Base-by-base conservation (phyloP, 805 yeast genomes). In the Barnettozyma siamensis region DNA sequence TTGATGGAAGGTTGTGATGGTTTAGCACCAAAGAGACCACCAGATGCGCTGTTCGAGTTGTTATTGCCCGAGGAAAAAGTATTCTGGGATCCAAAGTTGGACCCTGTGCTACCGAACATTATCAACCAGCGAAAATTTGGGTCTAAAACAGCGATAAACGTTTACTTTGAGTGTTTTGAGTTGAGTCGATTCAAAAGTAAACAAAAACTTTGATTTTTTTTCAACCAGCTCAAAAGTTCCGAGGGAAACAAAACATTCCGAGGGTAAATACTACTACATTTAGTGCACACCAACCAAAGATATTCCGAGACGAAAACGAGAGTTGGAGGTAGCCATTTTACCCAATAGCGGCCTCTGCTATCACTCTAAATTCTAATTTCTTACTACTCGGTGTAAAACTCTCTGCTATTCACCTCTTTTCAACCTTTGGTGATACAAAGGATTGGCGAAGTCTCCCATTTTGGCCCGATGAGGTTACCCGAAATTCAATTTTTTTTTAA, bases 391-490 rank as follows among this genome's bases (percentile, higher is more conserved):
- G n/a, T n/a, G n/a, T n/a, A n/a, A n/a, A n/a, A n/a, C n/a, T n/a
- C n/a, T n/a, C n/a, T n/a, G n/a, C n/a, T n/a, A n/a, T n/a, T n/a
- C n/a, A n/a, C n/a, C n/a, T n/a, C n/a, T n/a, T n/a, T n/a, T n/a
- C n/a, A n/a, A n/a, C n/a, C n/a, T n/a, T n/a, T n/a, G n/a, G n/a
- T n/a, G n/a, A n/a, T n/a, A n/a, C n/a, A n/a, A n/a, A n/a, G n/a
- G n/a, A n/a, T n/a, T n/a, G n/a, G n/a, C n/a, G n/a, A n/a, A n/a
- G n/a, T n/a, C n/a, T n/a, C 26, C 35, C 31, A 18, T 3, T 26
- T 41, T n/a, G 8, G 44, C 34, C 19, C 44, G 46, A 46, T 46
- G 49, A 46, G 49, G 19, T 46, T 46, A 46, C 49, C 49, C 49
- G 42, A 21, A 9, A 3, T 13, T 31, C 10, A 36, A 31, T 17